These are phyloP conservation scores for Aspergillus latus DNA, from an alignment of 2,329 filamentous ascomycete genomes.

Conservation along the genomic window DNA sequence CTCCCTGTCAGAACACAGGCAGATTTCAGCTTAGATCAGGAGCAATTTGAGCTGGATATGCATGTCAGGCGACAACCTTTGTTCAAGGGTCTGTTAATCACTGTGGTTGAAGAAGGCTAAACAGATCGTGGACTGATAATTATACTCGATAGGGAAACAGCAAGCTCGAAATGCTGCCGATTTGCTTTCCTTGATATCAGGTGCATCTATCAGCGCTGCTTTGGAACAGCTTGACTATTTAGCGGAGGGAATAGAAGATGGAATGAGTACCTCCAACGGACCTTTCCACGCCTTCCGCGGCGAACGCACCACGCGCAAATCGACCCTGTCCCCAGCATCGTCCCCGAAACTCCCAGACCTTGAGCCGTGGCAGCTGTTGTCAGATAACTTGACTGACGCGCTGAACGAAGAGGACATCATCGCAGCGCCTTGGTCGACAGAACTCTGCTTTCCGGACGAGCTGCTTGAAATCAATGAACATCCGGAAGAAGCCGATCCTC, in stretches of 20 bases:
- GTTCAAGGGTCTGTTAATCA: not conserved
- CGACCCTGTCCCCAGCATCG: not conserved
- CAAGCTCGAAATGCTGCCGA: constrained; percentile 1
- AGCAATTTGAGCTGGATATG: constrained; percentile 1
- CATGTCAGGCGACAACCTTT: constrained; percentile 5
- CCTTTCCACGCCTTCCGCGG: constrained; percentile 5
- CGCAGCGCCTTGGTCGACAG: not conserved
- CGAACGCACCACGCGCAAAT: not conserved
- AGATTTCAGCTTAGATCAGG: not conserved
- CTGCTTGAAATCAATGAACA: not conserved
- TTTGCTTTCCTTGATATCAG: not conserved
- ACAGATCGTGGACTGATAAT: not conserved
- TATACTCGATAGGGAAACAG: constrained; percentile 1
- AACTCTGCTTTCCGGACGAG: not conserved
- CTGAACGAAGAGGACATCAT: not conserved
- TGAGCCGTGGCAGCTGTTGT: not conserved
- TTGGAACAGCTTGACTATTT: constrained; percentile 4
- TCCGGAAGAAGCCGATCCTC: not conserved
- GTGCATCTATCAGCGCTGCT: not conserved
- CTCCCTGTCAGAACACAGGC: not conserved
- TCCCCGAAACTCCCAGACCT: not conserved
- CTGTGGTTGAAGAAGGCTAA: not conserved
- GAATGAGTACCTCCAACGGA: not conserved
- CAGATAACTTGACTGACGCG: not conserved
- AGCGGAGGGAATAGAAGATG: not conserved